Conservation (phyloP, 768 basidiomycete genomes). For the Kwoniella europaea region DNA sequence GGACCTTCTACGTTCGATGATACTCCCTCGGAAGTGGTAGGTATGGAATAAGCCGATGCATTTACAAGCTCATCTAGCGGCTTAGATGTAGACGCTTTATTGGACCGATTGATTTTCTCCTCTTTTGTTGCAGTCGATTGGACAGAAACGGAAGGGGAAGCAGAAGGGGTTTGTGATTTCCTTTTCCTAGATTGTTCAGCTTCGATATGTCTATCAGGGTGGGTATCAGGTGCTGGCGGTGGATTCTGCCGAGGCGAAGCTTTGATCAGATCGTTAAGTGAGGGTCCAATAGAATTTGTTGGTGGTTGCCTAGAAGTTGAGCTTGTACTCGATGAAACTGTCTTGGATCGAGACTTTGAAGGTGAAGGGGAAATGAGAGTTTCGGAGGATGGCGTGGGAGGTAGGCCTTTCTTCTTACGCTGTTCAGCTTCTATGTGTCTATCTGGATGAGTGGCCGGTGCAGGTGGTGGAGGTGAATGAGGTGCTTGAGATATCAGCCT, state of each 20-base stretch:
- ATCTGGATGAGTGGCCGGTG: constrained; percentile 18
- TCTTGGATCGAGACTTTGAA: not conserved
- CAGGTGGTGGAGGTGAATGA: constrained; percentile 13
- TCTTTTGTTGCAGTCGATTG: not conserved
- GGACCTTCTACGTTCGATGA: no score
- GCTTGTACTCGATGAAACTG: not conserved
- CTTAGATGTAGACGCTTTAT: not conserved
- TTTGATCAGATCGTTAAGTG: constrained; percentile 5
- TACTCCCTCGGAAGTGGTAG: not conserved
- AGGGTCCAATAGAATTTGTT: constrained; percentile 1
- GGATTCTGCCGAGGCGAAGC: constrained; percentile 10
- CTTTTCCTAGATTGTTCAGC: constrained; percentile 14
- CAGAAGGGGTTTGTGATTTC: not conserved
- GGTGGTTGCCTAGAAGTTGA: not conserved
- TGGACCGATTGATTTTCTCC: not conserved
- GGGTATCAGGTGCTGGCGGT: constrained; percentile 14
- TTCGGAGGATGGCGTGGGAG: not conserved
- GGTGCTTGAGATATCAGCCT: constrained; percentile 13
- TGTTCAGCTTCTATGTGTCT: constrained; percentile 10
- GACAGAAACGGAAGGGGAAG: not conserved
- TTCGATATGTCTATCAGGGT: constrained; percentile 18
- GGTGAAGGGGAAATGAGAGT: not conserved
- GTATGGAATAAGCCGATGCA: not conserved
- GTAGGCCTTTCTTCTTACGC: not conserved
- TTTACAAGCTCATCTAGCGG: not conserved